A percentile compares a stretch with the other conserved stretches of the same genome.
These are phyloP conservation scores for Melaleuca quinquenervia DNA, from an alignment of 345 rosid species.

Conservation along the genomic window DNA sequence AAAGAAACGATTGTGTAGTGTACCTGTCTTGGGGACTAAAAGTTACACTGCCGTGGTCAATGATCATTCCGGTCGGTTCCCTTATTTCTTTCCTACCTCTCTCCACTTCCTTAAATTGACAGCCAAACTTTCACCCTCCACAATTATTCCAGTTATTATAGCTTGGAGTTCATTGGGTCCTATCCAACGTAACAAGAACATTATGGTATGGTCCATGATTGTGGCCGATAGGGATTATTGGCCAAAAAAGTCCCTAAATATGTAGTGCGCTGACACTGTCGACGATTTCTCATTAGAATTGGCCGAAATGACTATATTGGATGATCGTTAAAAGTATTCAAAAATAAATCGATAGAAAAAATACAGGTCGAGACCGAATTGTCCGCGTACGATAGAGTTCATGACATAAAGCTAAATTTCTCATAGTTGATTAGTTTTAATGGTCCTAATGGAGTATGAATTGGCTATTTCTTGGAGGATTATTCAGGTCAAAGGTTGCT, in stretches of 20 bases:
- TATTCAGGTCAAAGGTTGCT: not conserved
- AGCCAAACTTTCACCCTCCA: not conserved
- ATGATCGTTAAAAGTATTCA: fast-evolving
- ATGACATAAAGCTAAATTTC: not conserved
- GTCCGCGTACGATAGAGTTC: not conserved
- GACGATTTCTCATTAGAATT: not conserved
- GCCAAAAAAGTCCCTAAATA: not conserved
- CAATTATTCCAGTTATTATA: not conserved
- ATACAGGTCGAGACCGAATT: fast-evolving
- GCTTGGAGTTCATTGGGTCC: not conserved
- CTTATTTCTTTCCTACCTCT: not conserved
- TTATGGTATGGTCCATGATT: not conserved
- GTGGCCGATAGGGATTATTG: not conserved
- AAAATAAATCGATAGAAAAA: fast-evolving
- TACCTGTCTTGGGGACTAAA: not conserved
- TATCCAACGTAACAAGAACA: fast-evolving
- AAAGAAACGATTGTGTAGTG: not conserved
- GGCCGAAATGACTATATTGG: fast-evolving
- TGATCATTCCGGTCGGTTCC: not conserved
- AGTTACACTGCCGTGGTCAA: not conserved
- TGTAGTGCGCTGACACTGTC: fast-evolving
- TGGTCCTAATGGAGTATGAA: not conserved
- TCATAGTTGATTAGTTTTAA: not conserved
- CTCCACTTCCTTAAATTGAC: not conserved
- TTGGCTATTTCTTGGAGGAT: not conserved